A percentile compares a stretch with the other conserved stretches of the same genome.
These are phyloP conservation scores for Stygiomarasmius scandens DNA, from an alignment of 1,284 basidiomycete genomes.

Conservation along the genomic window DNA sequence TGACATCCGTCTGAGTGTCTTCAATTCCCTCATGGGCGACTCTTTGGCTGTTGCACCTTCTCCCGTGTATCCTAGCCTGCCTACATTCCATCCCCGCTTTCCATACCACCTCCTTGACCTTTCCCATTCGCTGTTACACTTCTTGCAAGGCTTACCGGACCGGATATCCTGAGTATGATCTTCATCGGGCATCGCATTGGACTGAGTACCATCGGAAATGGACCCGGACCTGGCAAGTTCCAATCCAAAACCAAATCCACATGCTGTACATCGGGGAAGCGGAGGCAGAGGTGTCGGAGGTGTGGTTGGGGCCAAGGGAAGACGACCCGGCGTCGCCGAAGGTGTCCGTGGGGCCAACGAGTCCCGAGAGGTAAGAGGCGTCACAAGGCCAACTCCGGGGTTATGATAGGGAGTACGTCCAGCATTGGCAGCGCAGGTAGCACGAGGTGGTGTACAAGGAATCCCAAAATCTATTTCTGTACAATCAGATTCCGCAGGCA, in stretches of 20 bases:
- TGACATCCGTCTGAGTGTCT: background rate
- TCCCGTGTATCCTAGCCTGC: background rate
- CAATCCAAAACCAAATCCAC: constrained; percentile 10
- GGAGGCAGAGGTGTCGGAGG: constrained; percentile 8
- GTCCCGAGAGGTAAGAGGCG: background rate
- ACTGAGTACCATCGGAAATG: no score
- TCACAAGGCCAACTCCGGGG: background rate
- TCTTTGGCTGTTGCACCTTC: background rate
- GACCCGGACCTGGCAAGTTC: constrained; percentile 1
- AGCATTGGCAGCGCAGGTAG: background rate
- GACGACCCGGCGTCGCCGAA: no score
- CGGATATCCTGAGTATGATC: background rate
- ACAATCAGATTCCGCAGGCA: background rate
- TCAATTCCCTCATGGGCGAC: background rate
- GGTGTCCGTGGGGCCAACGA: background rate
- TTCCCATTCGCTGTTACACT: constrained; percentile 8
- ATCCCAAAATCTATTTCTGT: background rate
- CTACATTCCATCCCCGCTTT: constrained; percentile 11
- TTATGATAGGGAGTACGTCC: background rate
- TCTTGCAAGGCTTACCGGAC: constrained; percentile 1
- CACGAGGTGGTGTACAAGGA: background rate
- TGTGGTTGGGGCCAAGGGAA: background rate
- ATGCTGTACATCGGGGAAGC: constrained; percentile 11
- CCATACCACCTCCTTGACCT: constrained; percentile 13
- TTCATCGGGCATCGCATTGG: no score